Conservation (phyloP, 2,329 filamentous ascomycete genomes). For the Lasiodiplodia theobromae region DNA sequence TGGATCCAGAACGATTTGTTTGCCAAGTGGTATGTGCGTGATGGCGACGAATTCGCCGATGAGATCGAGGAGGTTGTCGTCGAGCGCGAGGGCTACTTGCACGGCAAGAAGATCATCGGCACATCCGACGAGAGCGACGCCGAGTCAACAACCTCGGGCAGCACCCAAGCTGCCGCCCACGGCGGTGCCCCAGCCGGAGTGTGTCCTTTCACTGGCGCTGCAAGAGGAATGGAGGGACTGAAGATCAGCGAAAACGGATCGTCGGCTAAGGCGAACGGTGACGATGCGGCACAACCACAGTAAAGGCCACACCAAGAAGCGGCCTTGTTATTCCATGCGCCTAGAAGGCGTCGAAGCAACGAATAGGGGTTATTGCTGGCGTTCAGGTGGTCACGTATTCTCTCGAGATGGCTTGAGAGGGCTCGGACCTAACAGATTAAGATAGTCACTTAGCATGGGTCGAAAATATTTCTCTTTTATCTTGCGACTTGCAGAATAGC, state of each 20-base stretch:
- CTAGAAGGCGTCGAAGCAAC: background rate
- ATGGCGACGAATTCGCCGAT: constrained; percentile 67
- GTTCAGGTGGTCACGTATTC: background rate
- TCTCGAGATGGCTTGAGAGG: background rate
- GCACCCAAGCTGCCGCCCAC: constrained; percentile 15
- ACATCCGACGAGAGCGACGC: constrained; percentile 38
- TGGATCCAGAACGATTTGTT: constrained; percentile 91
- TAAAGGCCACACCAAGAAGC: background rate
- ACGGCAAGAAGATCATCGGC: constrained; percentile 44
- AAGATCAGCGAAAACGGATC: constrained; percentile 1
- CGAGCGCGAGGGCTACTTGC: constrained; percentile 46
- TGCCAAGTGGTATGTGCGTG: constrained; percentile 79
- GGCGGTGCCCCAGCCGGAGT: constrained; percentile 6
- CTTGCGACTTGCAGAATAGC: background rate
- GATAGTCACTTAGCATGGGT: background rate
- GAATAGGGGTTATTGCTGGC: background rate
- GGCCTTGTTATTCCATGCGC: background rate
- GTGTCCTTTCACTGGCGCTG: constrained; percentile 30
- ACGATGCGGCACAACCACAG: constrained; percentile 1
- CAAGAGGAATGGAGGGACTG: constrained; percentile 16
- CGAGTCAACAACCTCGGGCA: constrained; percentile 20
- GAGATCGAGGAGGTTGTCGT: constrained; percentile 49
- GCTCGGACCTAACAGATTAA: background rate
- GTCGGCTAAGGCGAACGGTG: background rate
- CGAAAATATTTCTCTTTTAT: background rate